Evolutionary conservation across 2,329 filamentous ascomycete species (phyloP), one percentile per base, ranked within the genome.

Genomic region (Dothistroma pini): DNA sequence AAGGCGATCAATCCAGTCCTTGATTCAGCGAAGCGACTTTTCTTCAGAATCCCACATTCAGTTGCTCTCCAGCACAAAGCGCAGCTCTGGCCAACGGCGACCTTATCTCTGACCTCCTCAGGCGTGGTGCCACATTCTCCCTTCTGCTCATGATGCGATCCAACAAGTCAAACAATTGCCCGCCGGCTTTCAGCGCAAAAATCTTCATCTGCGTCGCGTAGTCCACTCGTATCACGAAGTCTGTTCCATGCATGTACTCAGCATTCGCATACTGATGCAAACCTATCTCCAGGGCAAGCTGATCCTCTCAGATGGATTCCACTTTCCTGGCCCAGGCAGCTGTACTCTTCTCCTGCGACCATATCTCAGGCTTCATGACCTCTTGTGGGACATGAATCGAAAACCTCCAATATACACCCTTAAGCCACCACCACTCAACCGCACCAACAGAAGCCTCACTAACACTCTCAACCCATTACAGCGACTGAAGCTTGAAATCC

Each of bases 401-500:
- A 12, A 65, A 48, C 14, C 60, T 52, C 63, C 63, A 65, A 51
- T 66, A 63, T 22, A 63, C 25, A 12, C 63, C 64, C 52, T 65
- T 60, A 2, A 66, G 34, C 64, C 64, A 66, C n/a, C 59, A 54
- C 60, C 60, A 66, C 35, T 62, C 62, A 25, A 66, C 48, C 14
- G 56, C 57, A 6, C 25, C 19, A 25, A 62, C 54, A 12, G 62
- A 63, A 8, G 19, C 22, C 21, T 65, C 63, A 48, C 60, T 65
- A 6, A 62, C 62, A 38, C 54, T 54, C 1, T 57, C 41, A 14
- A 65, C 57, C 60, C 62, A 66, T 35, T 62, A 55, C 29, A 59
- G n/a, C 34, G 62, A 66, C 29, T 65, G 62, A 6, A 57, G 12
- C 32, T 66, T 66, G 44, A 63, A 65, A n/a, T 64, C 64, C 2